phyloP scores from a whole-genome alignment of 2,329 filamentous ascomycete genomes.

The Cyclaneusma minus region DNA sequence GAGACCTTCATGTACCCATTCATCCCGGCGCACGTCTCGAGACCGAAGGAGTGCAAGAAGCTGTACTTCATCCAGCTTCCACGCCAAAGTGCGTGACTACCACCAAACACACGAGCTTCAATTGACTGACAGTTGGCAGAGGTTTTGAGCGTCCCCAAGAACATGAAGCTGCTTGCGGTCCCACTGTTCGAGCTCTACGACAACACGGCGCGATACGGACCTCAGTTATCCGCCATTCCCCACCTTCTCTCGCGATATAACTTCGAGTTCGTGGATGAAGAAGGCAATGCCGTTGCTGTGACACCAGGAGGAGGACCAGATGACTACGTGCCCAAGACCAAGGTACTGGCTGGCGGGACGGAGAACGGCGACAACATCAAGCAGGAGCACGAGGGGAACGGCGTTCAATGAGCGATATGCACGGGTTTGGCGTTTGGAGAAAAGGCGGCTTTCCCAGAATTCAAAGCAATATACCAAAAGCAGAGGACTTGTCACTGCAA shows the following conservation, averaged over 20 bases:
- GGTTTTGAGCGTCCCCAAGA: conserved; percentile 92
- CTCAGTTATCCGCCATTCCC: conserved; percentile 89
- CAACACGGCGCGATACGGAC: conserved; percentile 87
- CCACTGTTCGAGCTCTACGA: conserved; percentile 97
- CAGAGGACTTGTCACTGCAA: no score
- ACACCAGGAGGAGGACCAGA: conserved; percentile 60
- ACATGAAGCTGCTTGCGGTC: conserved; percentile 97
- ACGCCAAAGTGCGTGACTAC: conserved; percentile 54
- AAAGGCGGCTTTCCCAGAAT: no score
- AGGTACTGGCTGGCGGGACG: conserved; percentile 49
- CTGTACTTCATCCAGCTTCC: conserved; percentile 93
- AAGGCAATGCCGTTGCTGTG: conserved; percentile 69
- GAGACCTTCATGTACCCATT: conserved; percentile 99
- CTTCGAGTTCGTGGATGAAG: conserved; percentile 93
- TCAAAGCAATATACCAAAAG: no score
- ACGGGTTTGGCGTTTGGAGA: no score
- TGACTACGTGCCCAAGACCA: conserved; percentile 45
- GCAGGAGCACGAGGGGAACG: conserved; percentile 30
- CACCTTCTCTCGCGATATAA: conserved; percentile 91
- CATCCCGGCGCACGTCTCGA: conserved; percentile 85
- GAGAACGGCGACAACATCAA: conserved; percentile 48
- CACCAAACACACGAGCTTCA: background rate
- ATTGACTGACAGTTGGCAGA: conserved; percentile 33
- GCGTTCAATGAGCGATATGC: no score
- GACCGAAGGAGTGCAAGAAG: conserved; percentile 99